These are phyloP conservation scores for Cymbidium sinense DNA, from an alignment of 106 monocot species.

Conservation along the genomic window DNA sequence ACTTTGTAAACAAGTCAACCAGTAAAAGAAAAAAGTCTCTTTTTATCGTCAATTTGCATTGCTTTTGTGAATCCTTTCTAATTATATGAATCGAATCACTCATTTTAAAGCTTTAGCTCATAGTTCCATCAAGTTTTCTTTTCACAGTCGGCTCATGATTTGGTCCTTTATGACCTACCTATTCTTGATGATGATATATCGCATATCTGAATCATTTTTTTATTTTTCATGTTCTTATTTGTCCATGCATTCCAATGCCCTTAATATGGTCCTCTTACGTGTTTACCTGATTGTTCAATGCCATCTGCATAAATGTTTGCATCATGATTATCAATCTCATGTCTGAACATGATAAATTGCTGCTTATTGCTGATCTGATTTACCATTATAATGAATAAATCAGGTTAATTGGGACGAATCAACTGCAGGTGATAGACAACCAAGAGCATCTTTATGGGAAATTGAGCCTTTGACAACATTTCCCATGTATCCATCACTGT, in stretches of 20 bases:
- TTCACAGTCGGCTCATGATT: neutral
- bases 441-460: slow-evolving; percentile 74
- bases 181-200: neutral
- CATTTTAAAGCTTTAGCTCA: neutral
- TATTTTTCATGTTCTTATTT: neutral
- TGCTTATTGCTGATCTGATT: slow-evolving; percentile 1
- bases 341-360: neutral
- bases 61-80: neutral
- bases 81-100: neutral
- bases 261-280: neutral
- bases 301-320: neutral
- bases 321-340: neutral
- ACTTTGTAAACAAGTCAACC: neutral
- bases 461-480: slow-evolving; percentile 77
- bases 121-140: neutral
- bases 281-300: neutral
- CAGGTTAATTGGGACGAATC: slow-evolving; percentile 85
- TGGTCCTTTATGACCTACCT: neutral
- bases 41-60: neutral
- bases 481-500: slow-evolving; percentile 64
- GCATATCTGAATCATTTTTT: neutral
- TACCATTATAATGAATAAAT: slow-evolving; percentile 6
- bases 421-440: slow-evolving; percentile 64
- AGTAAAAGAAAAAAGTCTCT: neutral
- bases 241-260: neutral